phyloP scores from a whole-genome alignment of 2,329 filamentous ascomycete genomes.

The Kalaharituber pfeilii region DNA sequence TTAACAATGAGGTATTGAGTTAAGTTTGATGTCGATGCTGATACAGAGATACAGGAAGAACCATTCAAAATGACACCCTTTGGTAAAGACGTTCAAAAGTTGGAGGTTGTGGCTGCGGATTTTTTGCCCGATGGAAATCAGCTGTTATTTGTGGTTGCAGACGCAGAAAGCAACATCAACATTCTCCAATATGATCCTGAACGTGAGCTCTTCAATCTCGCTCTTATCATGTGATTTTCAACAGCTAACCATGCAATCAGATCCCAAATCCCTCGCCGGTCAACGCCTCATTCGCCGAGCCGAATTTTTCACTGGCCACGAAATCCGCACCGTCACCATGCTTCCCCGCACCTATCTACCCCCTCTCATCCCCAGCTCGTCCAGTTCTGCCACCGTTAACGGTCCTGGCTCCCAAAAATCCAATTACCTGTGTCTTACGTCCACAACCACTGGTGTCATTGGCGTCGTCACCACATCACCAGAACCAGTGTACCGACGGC shows the following conservation, averaged over 20 bases:
- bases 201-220: constrained; percentile 38
- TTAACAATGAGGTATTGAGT: background rate
- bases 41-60: constrained; percentile 44
- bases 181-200: constrained; percentile 89
- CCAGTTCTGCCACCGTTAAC: constrained; percentile 25
- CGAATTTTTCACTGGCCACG: constrained; percentile 68
- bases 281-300: constrained; percentile 72
- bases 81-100: constrained; percentile 61
- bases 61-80: constrained; percentile 91
- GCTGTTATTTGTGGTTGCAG: constrained; percentile 64
- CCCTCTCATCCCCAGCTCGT: constrained; percentile 28
- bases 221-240: background rate
- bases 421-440: constrained; percentile 42
- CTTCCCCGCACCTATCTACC: constrained; percentile 53
- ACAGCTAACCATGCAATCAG: constrained; percentile 31
- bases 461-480: constrained; percentile 59
- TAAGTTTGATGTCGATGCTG: background rate
- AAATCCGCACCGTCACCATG: constrained; percentile 55
- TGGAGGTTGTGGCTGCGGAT: constrained; percentile 68
- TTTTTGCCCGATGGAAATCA: constrained; percentile 75
- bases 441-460: constrained; percentile 59
- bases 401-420: constrained; percentile 27
- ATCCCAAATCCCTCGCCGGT: constrained; percentile 82
- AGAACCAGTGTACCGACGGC: constrained; percentile 65
- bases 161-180: constrained; percentile 72